phyloP scores from a whole-genome alignment of 2,329 filamentous ascomycete species.

The Hymenoscyphus fraxineus region DNA sequence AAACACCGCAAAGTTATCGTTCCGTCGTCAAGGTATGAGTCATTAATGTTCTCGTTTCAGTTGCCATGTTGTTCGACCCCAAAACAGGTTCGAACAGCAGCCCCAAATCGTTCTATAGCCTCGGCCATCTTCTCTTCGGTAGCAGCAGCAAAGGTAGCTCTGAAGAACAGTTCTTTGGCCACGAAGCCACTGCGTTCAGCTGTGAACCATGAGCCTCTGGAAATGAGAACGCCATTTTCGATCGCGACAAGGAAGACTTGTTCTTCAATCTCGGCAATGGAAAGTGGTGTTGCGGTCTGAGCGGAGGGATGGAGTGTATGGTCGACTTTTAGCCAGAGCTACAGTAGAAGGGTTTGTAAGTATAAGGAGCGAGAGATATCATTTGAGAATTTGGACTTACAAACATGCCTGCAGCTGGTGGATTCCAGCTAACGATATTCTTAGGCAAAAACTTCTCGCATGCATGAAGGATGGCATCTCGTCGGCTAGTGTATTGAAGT shows the following conservation, averaged over 20 bases:
- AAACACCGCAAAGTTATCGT: neutral
- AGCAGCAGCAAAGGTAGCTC: conserved; percentile 84
- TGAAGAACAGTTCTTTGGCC: conserved; percentile 64
- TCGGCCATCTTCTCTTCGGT: conserved; percentile 65
- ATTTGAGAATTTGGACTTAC: conserved; percentile 48
- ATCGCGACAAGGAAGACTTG: conserved; percentile 79
- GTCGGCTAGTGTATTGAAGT: conserved; percentile 72
- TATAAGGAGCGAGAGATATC: neutral
- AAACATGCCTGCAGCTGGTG: conserved; percentile 92
- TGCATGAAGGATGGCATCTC: conserved; percentile 72
- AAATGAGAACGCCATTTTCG: conserved; percentile 72
- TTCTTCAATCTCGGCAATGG: conserved; percentile 70
- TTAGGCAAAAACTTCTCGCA: conserved; percentile 74
- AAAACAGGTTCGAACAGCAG: conserved; percentile 64
- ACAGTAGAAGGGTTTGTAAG: conserved; percentile 11
- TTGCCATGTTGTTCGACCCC: neutral
- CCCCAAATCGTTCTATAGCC: conserved; percentile 72
- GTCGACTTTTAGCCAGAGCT: conserved; percentile 73
- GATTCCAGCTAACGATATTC: conserved; percentile 73
- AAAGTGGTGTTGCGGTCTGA: conserved; percentile 37
- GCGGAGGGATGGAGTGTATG: conserved; percentile 58
- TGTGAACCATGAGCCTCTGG: conserved; percentile 86
- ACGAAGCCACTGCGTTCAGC: conserved; percentile 60
- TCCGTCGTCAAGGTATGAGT: neutral
- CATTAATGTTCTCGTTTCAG: neutral